These are phyloP conservation scores for Kuraishia capsulata DNA, from an alignment of 805 yeast species.

Conservation along the genomic window DNA sequence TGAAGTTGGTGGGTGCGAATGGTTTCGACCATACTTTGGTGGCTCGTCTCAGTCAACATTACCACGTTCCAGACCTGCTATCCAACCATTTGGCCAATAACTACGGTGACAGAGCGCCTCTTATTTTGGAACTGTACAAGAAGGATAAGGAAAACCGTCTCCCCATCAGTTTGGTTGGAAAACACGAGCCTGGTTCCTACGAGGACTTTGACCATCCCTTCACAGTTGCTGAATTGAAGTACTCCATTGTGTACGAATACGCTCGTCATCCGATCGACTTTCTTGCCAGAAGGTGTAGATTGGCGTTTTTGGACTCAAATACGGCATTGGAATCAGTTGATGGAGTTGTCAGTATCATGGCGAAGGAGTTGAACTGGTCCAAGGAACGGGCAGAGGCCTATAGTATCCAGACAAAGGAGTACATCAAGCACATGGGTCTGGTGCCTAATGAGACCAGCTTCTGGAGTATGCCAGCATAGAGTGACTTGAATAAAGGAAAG, in stretches of 20 bases:
- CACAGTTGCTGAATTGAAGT: slow-evolving; percentile 83
- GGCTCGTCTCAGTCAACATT: slow-evolving; percentile 75
- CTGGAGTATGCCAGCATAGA: slow-evolving; percentile 2
- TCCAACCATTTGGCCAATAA: slow-evolving; percentile 78
- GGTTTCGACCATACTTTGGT: slow-evolving; percentile 65
- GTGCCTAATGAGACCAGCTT: slow-evolving; percentile 15
- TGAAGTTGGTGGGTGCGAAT: slow-evolving; percentile 72
- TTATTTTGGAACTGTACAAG: slow-evolving; percentile 52
- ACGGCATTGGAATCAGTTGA: slow-evolving; percentile 77
- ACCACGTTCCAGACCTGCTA: slow-evolving; percentile 59
- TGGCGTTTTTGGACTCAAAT: slow-evolving; percentile 83
- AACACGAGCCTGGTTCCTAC: slow-evolving; percentile 21
- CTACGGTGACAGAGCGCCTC: slow-evolving; percentile 85
- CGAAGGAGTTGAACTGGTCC: slow-evolving; percentile 69
- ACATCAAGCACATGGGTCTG: slow-evolving; percentile 56
- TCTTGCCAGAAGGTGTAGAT: slow-evolving; percentile 86
- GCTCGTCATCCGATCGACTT: slow-evolving; percentile 84
- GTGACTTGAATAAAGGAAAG: background rate
- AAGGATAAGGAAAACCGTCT: slow-evolving; percentile 44
- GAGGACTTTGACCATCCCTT: slow-evolving; percentile 69
- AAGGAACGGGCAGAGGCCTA: slow-evolving; percentile 45
- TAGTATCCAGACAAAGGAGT: slow-evolving; percentile 40
- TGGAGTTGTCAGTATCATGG: slow-evolving; percentile 81
- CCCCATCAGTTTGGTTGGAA: slow-evolving; percentile 46
- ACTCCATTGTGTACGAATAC: slow-evolving; percentile 75